Base-by-base conservation (phyloP, 2,329 filamentous ascomycete genomes). In the Colletotrichum neosansevieriae region DNA sequence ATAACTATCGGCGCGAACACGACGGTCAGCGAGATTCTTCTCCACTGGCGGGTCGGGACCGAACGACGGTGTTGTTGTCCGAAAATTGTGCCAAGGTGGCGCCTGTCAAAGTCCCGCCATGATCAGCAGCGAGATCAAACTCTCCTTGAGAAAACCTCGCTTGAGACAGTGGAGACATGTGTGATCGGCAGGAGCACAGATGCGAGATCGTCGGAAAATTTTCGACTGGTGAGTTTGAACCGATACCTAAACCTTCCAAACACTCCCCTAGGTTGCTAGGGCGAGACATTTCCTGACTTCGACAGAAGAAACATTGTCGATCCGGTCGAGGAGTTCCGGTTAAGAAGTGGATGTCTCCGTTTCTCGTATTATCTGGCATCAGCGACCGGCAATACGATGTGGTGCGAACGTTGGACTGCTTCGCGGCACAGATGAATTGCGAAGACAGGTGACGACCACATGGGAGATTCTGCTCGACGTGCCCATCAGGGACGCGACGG, bases 51-150 rank as follows among this genome's bases (percentile, higher is more conserved):
- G 5, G 24, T 61, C 66, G 66, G 62, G 61, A 44, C 54, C 63
- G 47, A 65, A 54, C 12, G 34, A 10, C n/a, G 17, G 3, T 36
- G 10, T 36, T 49, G 10, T 17, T 64, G 38, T 29, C 63, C 63
- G 63, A 65, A 32, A 34, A 45, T 38, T 10, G 50, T n/a, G 61
- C 61, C 66, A 50, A 56, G 61, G 32, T 60, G 54, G 49, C 49
- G 29, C 47, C 36, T 66, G 66, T 69, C 54, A 69, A 56, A 51
- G 21, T 49, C 11, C 53, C 60, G 60, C 65, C 53, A 40, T 58
- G 53, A 64, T 49, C 53, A 15, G 19, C 29, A 49, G 21, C 66
- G 50, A 60, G 61, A 53, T 32, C 66, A 60, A 66, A 59, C 66
- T 44, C 49, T 44, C 47, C 24, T 36, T 17, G 11, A 44, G 21